Percentiles rank a stretch among this genome's conserved stretches.
phyloP scores from a whole-genome alignment of 495 filamentous ascomycete species.

The Podospora didyma region DNA sequence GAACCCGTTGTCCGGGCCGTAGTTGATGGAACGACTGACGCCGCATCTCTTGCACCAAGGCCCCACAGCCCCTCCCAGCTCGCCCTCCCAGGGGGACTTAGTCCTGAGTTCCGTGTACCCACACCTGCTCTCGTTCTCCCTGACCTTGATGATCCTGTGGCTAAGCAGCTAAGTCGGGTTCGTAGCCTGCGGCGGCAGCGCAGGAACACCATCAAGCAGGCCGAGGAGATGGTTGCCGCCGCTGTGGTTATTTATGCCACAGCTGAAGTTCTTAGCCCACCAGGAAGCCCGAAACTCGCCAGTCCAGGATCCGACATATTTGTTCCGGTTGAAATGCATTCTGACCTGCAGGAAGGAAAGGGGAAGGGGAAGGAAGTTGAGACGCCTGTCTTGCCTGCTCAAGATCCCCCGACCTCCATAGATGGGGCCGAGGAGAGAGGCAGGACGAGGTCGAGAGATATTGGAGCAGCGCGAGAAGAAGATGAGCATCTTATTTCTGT shows the following conservation, averaged over 20 bases:
- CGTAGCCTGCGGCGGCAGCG: conserved; percentile 36
- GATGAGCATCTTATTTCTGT: conserved; percentile 31
- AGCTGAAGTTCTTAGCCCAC: conserved; percentile 35
- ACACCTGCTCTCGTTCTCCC: conserved; percentile 43
- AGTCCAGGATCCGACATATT: conserved; percentile 23
- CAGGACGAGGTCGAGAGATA: conserved; percentile 27
- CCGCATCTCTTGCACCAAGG: conserved; percentile 23
- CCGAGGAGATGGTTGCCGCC: conserved; percentile 44
- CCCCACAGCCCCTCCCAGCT: conserved; percentile 15
- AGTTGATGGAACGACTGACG: conserved; percentile 36
- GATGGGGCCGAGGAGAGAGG: conserved; percentile 17
- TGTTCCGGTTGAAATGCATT: conserved; percentile 30
- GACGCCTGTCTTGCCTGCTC: conserved; percentile 16
- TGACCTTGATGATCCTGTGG: conserved; percentile 37
- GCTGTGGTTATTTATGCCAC: conserved; percentile 45
- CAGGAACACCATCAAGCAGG: conserved; percentile 34
- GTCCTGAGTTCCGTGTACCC: conserved; percentile 35
- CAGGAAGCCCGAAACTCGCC: conserved; percentile 27
- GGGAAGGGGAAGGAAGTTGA: conserved; percentile 32
- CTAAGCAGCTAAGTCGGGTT: conserved; percentile 34
- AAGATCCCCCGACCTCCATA: conserved; percentile 9
- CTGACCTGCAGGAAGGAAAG: conserved; percentile 19
- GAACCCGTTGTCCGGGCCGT: conserved; percentile 26
- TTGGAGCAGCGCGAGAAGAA: conserved; percentile 21
- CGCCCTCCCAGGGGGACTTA: conserved; percentile 11